Base-by-base conservation (phyloP, 805 yeast genomes). In the Nakazawaea wickerhamii region DNA sequence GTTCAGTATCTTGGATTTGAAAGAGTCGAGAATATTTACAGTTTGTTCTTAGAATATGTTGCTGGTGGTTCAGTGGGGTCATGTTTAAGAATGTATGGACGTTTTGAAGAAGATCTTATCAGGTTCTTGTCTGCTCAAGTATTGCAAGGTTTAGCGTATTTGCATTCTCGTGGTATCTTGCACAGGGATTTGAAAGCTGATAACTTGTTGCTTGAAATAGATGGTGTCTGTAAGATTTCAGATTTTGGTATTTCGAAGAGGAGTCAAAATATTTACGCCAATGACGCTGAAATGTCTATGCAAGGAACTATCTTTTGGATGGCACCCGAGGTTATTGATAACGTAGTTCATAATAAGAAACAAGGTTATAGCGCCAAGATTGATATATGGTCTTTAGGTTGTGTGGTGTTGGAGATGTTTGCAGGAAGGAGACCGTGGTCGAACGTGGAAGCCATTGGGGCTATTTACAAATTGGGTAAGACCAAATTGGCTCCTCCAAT, bases 221-320 rank as follows among this genome's bases (percentile, higher is more conserved):
- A 93, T 58, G 99, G 99, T 22, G 79, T 89, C 10, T 87, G 96
- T 61, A 93, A 93, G 63, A 93, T 93, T 37, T 84, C 95, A 11
- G 99, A 93, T 61, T 93, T 93, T 65, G 99, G 99, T 36, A 93
- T 93, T 40, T 89, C 97, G 32, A 90, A 88, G 59, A 78, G 80
- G 55, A 78, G 88, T 10, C 75, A 80, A 35, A 90, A 93, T 57
- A 86, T 91, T 19, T 91, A 93, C 59, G 81, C 85, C 23, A 89
- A 93, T 59, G 81, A 87, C 53, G 88, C 96, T 4, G 96, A 88
- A 43, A 86, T 90, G 95, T 90, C 97, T 10, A 88, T 87, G 95
- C 96, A 95, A 62, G 99, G 99, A 19, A 90, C 99, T 0, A 88
- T 95, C 1, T 93, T 90, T 60, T 93, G 99, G 99, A 93, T 93